Percentiles rank a stretch among this genome's conserved stretches.
phyloP scores from a whole-genome alignment of 768 basidiomycete species.

The Pleurotus cornucopiae region DNA sequence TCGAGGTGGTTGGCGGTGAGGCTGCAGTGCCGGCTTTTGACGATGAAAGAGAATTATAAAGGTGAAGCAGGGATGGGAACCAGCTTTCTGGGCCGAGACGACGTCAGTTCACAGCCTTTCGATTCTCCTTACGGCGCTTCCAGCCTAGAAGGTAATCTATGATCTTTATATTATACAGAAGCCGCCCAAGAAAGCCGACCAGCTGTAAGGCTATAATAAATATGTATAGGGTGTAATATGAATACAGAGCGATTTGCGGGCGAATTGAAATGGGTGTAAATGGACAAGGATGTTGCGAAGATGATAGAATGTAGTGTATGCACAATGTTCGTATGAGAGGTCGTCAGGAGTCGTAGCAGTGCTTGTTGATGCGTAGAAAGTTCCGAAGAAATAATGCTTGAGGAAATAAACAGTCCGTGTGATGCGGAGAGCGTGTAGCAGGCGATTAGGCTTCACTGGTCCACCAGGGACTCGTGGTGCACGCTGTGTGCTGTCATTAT shows the following conservation, averaged over 20 bases:
- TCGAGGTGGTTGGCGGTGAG: no score
- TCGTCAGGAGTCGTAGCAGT: background rate
- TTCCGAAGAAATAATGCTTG: background rate
- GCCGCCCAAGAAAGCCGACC: background rate
- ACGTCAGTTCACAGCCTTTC: background rate
- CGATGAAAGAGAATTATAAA: background rate
- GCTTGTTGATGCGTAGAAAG: background rate
- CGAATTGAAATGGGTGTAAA: background rate
- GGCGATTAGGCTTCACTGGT: background rate
- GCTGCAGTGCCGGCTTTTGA: background rate
- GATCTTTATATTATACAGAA: background rate
- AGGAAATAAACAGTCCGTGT: background rate
- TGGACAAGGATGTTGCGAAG: background rate
- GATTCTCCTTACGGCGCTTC: no score
- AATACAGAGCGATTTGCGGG: background rate
- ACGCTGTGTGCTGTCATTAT: conserved; percentile 13
- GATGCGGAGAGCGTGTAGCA: no score
- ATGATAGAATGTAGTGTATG: background rate
- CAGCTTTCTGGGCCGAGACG: background rate
- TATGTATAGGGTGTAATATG: background rate
- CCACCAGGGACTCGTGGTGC: background rate
- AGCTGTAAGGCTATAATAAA: background rate
- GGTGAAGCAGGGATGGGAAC: background rate
- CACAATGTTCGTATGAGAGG: background rate
- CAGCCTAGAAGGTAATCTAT: no score